Conservation (phyloP, 2,329 filamentous ascomycete species). For the Scortechinia acanthostroma region DNA sequence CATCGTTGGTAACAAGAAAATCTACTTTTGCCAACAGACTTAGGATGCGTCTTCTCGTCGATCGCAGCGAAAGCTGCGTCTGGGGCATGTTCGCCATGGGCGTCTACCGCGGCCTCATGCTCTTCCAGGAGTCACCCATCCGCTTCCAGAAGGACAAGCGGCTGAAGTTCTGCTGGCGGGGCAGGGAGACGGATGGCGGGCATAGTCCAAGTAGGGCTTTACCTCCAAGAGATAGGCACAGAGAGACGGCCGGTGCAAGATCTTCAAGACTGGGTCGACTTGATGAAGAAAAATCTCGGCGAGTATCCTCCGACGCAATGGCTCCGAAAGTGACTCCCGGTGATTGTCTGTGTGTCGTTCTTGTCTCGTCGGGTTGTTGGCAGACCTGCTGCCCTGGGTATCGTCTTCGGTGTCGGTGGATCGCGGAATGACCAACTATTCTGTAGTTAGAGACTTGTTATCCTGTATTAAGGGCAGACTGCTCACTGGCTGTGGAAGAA, state of each 20-base stretch:
- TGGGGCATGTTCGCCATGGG: too few relatives aligned
- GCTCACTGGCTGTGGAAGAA: not conserved
- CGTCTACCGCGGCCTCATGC: too few relatives aligned
- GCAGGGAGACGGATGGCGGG: constrained; percentile 12
- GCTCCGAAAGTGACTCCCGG: not conserved
- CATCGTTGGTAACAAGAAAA: constrained; percentile 17
- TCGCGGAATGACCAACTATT: not conserved
- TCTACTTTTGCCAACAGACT: constrained; percentile 14
- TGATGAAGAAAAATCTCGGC: constrained; percentile 14
- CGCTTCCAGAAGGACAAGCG: too few relatives aligned
- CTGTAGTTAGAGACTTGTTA: not conserved
- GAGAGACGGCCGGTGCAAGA: constrained; percentile 17
- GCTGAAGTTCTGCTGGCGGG: constrained; percentile 13
- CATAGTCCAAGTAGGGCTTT: constrained; percentile 17
- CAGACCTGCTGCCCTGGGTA: not conserved
- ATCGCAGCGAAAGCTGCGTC: constrained; percentile 10
- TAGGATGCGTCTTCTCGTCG: constrained; percentile 12
- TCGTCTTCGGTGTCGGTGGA: not conserved
- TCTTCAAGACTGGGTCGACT: constrained; percentile 19
- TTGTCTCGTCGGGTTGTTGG: not conserved
- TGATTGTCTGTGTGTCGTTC: too few relatives aligned
- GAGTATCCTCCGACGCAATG: constrained; percentile 5
- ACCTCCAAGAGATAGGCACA: constrained; percentile 12
- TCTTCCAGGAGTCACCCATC: too few relatives aligned
- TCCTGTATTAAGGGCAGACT: not conserved